Base-by-base conservation (phyloP, 768 basidiomycete genomes). In the Lactarius quietus region DNA sequence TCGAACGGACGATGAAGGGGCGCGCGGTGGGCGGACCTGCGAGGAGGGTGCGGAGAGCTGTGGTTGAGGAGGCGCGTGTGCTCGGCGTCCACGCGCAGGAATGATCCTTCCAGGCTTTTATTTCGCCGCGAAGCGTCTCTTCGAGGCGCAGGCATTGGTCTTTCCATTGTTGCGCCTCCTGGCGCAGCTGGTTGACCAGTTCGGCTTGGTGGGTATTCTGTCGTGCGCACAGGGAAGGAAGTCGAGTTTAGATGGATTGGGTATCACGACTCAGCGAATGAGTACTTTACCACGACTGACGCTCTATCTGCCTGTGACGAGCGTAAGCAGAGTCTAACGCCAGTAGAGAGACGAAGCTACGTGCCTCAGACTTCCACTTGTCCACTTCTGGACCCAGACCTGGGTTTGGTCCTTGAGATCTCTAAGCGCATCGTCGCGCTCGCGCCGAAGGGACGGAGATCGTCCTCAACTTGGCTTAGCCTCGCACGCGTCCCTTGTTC, bases 21-120 rank as follows among this genome's bases (percentile, higher is more conserved):
- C 33, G 36, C n/a, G 15, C 20, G 20, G 36, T 6, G 23, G 39
- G 63, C 64, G 28, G 57, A 67, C 59, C 60, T 58, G 56, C 6
- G 64, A 57, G 1, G 59, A 67, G 17, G 62, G 17, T 9, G 61
- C 36, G 15, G 10, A 86, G 73, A 87, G 72, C 48, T 84, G 72
- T 45, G 79, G 6, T 81, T 80, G 9, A 84, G 78, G 15, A 90
- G 80, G 6, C 80, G 79, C 35, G 80, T 82, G 62, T 88, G 82
- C 63, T 90, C 88, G 62, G 86, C 80, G 66, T 92, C 89, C 53
- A 89, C 87, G 18, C 88, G 84, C 41, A 86, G 77, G 73, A 89
- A 91, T 90, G 88, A 26, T 89, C 89, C 73, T 91, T 90, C 90
- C 90, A 92, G 69, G 87, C 87, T 60, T 80, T 78, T 0, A 88